Percentiles rank a stretch among this genome's conserved stretches.
These are phyloP conservation scores for Coemansia aciculifera DNA, from an alignment of 192 early-diverging fungal genomes.

Conservation along the genomic window DNA sequence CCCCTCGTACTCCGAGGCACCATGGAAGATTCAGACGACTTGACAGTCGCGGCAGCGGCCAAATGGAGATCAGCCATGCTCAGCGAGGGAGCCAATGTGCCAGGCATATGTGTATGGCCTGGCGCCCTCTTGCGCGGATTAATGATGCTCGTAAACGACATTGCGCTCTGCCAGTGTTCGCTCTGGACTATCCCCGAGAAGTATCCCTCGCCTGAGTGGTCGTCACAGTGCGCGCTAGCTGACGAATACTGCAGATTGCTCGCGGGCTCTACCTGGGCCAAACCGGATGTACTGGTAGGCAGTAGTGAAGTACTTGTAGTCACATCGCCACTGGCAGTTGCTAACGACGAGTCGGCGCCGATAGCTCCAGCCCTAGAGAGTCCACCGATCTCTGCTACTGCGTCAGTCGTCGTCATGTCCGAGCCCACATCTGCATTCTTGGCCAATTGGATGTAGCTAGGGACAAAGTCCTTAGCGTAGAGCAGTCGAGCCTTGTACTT, in stretches of 20 bases:
- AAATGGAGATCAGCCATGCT: constrained; percentile 24
- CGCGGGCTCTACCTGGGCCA: not conserved
- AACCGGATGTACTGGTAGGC: not conserved
- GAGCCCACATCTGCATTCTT: not conserved
- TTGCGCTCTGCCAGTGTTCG: not conserved
- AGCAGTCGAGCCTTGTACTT: constrained; percentile 34
- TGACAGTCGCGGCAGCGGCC: not conserved
- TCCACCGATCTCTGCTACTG: not conserved
- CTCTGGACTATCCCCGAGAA: not conserved
- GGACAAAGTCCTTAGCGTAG: constrained; percentile 30
- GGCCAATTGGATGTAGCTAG: constrained; percentile 10
- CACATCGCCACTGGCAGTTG: not conserved
- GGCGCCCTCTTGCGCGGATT: constrained; percentile 21
- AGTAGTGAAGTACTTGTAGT: not conserved
- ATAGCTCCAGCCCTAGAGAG: not conserved
- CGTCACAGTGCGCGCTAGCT: not conserved
- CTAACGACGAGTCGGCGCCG: not conserved
- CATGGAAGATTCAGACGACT: not conserved
- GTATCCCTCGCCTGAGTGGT: not conserved
- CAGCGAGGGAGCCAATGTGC: constrained; percentile 27
- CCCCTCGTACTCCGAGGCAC: not conserved
- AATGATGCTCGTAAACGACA: constrained; percentile 49
- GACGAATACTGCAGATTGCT: constrained; percentile 28
- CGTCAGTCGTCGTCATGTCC: not conserved
- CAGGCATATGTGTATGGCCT: constrained; percentile 21